Base-by-base conservation (phyloP, 2,329 filamentous ascomycete species). In the Dactylonectria macrodidyma region DNA sequence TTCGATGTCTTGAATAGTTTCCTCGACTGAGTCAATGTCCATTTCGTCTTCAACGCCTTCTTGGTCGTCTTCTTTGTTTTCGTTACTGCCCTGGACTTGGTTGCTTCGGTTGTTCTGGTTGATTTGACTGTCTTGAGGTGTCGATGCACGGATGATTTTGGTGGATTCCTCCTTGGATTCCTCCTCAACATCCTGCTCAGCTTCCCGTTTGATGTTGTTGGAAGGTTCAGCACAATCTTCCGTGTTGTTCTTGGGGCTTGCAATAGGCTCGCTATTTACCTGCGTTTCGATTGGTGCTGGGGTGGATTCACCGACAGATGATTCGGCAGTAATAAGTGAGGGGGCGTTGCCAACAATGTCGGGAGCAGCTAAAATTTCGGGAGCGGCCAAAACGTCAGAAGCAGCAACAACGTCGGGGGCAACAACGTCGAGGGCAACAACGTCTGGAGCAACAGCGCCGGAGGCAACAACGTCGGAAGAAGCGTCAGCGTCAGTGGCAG, bases 1-100 rank as follows among this genome's bases (percentile, higher is more conserved):
- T 41, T 72, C 74, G 5, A 67, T 30, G 41, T 74, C 71, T 62
- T 71, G 64, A 14, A 55, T 38, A 24, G 52, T 54, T 19, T 63
- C 57, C 16, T 70, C 66, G 24, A 68, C 54, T 11, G 63, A 50
- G 47, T 73, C 73, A 41, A 74, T 61, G 8, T 74, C 73, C 70
- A 76, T 74, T 44, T 68, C 63, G 52, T 72, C 64, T 34, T 73
- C 65, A 19, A 19, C 19, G 19, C 19, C 19, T 19, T 19, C 19
- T 19, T 19, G 19, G 19, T 68, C 63, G 52, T 72, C 64, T 34
- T 73, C 65, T 34, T 67, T 59, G n/a, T 30, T 30, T 19, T 36
- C n/a, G 8, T 52, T 12, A 9, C 30, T 19, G 44, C 9, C 11
- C 6, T 47, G 19, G 8, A 10, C 16, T 19, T 19, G 8, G 3